Evolutionary conservation across 257 asterid species (phyloP).

Genomic region (Lycium barbarum): DNA sequence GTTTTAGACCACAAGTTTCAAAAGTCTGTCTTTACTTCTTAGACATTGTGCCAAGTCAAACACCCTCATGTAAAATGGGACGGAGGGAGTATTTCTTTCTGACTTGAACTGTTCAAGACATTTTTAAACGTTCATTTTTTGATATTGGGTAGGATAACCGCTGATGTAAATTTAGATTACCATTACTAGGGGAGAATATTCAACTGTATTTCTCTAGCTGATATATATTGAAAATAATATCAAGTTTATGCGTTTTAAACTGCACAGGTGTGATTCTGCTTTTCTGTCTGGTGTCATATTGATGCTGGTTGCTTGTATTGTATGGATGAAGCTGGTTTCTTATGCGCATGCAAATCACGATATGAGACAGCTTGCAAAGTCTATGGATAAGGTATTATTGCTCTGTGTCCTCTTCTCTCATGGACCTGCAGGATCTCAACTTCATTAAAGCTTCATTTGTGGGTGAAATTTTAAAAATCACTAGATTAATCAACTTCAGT

Average conservation of each 20-base stretch:
- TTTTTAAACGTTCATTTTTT: slow-evolving; percentile 8
- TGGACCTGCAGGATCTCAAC: not conserved
- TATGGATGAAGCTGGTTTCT: slow-evolving; percentile 94
- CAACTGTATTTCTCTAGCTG: not conserved
- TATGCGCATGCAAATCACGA: slow-evolving; percentile 95
- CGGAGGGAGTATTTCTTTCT: no score
- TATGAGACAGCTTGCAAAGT: slow-evolving; percentile 75
- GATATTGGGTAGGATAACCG: slow-evolving; percentile 3
- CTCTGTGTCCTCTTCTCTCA: not conserved
- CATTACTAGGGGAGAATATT: not conserved
- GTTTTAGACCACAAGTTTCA: no score
- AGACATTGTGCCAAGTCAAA: no score
- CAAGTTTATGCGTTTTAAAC: slow-evolving; percentile 32
- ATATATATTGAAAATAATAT: not conserved
- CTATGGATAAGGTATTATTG: slow-evolving; percentile 72
- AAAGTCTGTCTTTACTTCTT: no score
- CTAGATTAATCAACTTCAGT: not conserved
- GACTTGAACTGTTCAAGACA: not conserved
- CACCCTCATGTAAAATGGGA: no score
- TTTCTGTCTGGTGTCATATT: slow-evolving; percentile 84
- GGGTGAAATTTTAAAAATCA: not conserved
- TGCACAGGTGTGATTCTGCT: slow-evolving; percentile 91
- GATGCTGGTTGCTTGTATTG: slow-evolving; percentile 80
- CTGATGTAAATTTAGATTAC: not conserved
- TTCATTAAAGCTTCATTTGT: slow-evolving; percentile 17